Percentiles rank a stretch among this genome's conserved stretches.
Evolutionary conservation across 352 stramenopile genomes (phyloP).

Genomic region (Phytophthora constricta): DNA sequence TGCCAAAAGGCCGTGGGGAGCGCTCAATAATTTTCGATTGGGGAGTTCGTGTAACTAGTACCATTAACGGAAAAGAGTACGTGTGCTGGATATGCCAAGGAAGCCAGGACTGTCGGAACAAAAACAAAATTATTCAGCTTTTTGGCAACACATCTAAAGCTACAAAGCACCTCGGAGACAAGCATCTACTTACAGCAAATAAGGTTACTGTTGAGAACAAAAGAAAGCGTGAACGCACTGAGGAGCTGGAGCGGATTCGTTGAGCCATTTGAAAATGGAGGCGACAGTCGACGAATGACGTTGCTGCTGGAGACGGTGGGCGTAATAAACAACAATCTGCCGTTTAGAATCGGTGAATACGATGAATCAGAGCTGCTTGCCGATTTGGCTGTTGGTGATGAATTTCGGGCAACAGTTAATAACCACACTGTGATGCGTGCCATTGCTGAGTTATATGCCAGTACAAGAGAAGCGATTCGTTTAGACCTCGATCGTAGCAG

Average conservation of each 20-base stretch:
- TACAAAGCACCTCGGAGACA: constrained; percentile 2
- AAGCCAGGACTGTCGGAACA: background rate
- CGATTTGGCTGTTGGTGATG: background rate
- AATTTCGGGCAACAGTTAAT: constrained; percentile 3
- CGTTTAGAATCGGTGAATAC: constrained; percentile 8
- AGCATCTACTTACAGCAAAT: background rate
- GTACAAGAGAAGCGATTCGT: background rate
- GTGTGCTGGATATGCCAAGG: constrained; percentile 12
- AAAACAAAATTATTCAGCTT: constrained; percentile 16
- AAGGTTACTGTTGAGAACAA: background rate
- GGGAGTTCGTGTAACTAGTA: background rate
- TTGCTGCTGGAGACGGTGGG: constrained; percentile 7
- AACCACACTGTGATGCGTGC: background rate
- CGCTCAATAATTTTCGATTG: no score
- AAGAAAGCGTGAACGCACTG: background rate
- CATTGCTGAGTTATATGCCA: background rate
- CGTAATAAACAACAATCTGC: constrained; percentile 6
- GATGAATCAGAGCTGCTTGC: constrained; percentile 6
- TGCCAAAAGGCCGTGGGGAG: no score
- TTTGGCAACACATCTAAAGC: constrained; percentile 17
- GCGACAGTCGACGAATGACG: background rate
- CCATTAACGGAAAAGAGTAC: background rate
- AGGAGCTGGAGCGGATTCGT: background rate
- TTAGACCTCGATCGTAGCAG: background rate
- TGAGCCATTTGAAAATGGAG: background rate